A percentile compares a stretch with the other conserved stretches of the same genome.
phyloP scores from a whole-genome alignment of 2,329 filamentous ascomycete species.

The Fusarium chuoi region DNA sequence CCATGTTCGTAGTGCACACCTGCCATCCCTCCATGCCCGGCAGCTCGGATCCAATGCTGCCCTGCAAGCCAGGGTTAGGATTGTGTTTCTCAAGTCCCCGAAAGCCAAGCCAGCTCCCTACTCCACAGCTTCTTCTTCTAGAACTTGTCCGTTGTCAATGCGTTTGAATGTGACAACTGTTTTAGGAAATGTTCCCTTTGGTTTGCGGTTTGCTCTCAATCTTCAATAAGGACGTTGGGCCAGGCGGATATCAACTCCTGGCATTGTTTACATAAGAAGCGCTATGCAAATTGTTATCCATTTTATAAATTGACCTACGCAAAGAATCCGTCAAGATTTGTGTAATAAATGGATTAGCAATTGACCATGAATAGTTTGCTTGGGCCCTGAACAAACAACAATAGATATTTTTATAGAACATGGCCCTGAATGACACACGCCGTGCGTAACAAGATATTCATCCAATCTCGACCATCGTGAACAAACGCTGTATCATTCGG shows the following conservation, averaged over 20 bases:
- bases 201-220: not conserved
- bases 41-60: conserved; percentile 36
- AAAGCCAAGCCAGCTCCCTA: conserved; percentile 29
- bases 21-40: conserved; percentile 30
- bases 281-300: not conserved
- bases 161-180: not conserved
- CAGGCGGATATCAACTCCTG: not conserved
- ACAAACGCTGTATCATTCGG: conserved; percentile 16
- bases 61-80: conserved; percentile 25
- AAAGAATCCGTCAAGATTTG: not conserved
- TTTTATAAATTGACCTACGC: too few species aligned
- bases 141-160: conserved; percentile 32
- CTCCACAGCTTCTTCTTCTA: conserved; percentile 37
- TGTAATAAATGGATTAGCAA: not conserved
- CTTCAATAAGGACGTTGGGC: not conserved
- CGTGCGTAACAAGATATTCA: not conserved
- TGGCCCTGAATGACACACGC: not conserved
- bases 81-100: conserved; percentile 29
- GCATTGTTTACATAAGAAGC: not conserved
- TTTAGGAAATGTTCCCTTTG: conserved; percentile 6
- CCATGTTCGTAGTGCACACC: conserved; percentile 14
- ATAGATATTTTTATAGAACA: not conserved
- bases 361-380: not conserved
- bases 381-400: not conserved
- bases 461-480: not conserved